Evolutionary conservation across 306 rosid genomes (phyloP).

Genomic region (Rubus parviflorus): DNA sequence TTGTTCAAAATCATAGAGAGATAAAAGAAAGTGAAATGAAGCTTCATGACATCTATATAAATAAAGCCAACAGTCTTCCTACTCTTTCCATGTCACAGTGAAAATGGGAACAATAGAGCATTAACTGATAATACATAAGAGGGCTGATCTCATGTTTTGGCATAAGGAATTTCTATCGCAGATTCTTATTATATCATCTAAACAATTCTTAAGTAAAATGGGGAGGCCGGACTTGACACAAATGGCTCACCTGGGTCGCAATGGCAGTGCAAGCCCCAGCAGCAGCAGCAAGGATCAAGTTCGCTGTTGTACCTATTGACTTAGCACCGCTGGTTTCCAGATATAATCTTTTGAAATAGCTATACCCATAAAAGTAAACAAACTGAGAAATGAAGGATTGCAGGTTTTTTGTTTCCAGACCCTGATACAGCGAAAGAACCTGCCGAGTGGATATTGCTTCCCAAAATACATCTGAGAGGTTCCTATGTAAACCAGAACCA

Average conservation of each 20-base stretch:
- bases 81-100: not conserved
- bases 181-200: not conserved
- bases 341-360: conserved; percentile 90
- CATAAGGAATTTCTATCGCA: not conserved
- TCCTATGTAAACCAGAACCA: conserved; percentile 54
- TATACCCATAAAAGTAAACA: conserved; percentile 92
- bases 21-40: conserved; percentile 1
- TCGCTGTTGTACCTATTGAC: conserved; percentile 77
- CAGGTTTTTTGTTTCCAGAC: conserved; percentile 87
- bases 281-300: conserved; percentile 88
- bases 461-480: conserved; percentile 83
- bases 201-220: conserved; percentile 10
- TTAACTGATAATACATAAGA: not conserved
- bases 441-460: conserved; percentile 77
- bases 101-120: conserved; percentile 1
- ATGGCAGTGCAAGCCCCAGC: conserved; percentile 98
- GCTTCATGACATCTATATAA: not conserved
- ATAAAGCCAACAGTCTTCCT: not conserved
- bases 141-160: not conserved
- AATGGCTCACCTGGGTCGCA: conserved; percentile 74
- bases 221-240: not conserved
- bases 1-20: conserved; percentile 14
- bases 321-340: conserved; percentile 69
- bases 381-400: conserved; percentile 94
- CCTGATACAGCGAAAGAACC: conserved; percentile 90